A percentile compares a stretch with the other conserved stretches of the same genome.
phyloP scores from a whole-genome alignment of 2,329 filamentous ascomycete genomes.

The Chalara sp. region DNA sequence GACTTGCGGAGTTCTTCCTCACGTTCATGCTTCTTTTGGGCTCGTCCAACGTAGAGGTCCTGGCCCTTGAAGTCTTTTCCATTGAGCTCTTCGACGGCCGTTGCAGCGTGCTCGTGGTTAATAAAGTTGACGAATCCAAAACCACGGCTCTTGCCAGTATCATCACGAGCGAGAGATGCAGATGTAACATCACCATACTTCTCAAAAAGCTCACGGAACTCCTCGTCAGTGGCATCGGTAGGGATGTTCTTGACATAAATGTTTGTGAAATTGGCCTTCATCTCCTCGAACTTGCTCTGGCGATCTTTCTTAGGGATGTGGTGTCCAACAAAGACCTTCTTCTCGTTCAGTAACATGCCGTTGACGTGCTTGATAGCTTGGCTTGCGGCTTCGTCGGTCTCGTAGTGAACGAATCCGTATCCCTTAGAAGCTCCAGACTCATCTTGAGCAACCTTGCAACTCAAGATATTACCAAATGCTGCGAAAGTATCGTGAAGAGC shows the following conservation, averaged over 20 bases:
- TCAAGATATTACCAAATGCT: constrained; percentile 97
- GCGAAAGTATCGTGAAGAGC: constrained; percentile 98
- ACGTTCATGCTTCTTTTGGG: constrained; percentile 99
- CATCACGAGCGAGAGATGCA: constrained; percentile 86
- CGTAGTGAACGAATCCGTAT: constrained; percentile 99
- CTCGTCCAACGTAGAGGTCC: constrained; percentile 95
- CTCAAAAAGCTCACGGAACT: constrained; percentile 92
- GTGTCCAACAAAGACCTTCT: constrained; percentile 99
- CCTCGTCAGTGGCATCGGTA: constrained; percentile 77
- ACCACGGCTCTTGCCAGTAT: constrained; percentile 83
- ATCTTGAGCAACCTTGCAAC: constrained; percentile 98
- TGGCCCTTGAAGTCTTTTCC: constrained; percentile 88
- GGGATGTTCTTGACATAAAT: constrained; percentile 99
- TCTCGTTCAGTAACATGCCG: constrained; percentile 99
- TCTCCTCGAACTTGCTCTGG: constrained; percentile 99
- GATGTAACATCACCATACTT: constrained; percentile 92
- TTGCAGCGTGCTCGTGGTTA: constrained; percentile 78
- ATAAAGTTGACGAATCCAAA: constrained; percentile 97
- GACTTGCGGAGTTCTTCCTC: constrained; percentile 99
- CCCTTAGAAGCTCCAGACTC: constrained; percentile 96
- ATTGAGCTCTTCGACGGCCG: constrained; percentile 88
- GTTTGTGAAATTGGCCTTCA: constrained; percentile 99
- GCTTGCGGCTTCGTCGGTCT: constrained; percentile 94
- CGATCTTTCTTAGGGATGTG: constrained; percentile 99
- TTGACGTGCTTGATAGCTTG: constrained; percentile 99